These are phyloP conservation scores for Metschnikowia reukaufii DNA, from an alignment of 805 yeast genomes.

Conservation along the genomic window DNA sequence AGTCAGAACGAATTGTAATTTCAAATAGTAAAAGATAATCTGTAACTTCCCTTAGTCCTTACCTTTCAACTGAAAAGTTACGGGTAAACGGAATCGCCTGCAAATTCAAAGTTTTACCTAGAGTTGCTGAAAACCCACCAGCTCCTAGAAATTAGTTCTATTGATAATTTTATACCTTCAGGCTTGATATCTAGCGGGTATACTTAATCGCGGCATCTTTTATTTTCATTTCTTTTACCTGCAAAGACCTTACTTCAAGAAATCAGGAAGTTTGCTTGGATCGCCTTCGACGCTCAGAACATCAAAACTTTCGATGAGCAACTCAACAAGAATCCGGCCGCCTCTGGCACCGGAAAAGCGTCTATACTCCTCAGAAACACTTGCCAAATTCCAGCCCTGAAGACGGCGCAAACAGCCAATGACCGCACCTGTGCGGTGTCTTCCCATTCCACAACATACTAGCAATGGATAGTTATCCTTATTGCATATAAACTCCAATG, in stretches of 20 bases:
- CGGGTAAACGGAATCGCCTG: too few species aligned
- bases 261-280: constrained; percentile 32
- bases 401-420: constrained; percentile 88
- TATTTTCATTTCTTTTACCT: neutral
- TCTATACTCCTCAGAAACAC: constrained; percentile 88
- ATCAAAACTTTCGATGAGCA: constrained; percentile 69
- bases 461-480: constrained; percentile 77
- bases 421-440: constrained; percentile 96
- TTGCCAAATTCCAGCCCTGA: constrained; percentile 96
- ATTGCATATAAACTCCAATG: constrained; percentile 72
- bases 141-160: too few species aligned
- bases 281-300: constrained; percentile 36
- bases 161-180: too few species aligned
- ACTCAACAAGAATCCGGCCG: constrained; percentile 87
- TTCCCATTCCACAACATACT: constrained; percentile 97
- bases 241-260: constrained; percentile 21
- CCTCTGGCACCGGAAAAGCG: constrained; percentile 92
- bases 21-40: too few species aligned
- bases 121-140: too few species aligned
- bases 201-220: too few species aligned
- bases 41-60: too few species aligned
- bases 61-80: too few species aligned
- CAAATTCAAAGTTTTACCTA: too few species aligned
- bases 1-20: too few species aligned
- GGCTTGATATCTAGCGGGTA: too few species aligned